Base-by-base conservation (phyloP, 2,329 filamentous ascomycete genomes). In the Scytalidium sp. region DNA sequence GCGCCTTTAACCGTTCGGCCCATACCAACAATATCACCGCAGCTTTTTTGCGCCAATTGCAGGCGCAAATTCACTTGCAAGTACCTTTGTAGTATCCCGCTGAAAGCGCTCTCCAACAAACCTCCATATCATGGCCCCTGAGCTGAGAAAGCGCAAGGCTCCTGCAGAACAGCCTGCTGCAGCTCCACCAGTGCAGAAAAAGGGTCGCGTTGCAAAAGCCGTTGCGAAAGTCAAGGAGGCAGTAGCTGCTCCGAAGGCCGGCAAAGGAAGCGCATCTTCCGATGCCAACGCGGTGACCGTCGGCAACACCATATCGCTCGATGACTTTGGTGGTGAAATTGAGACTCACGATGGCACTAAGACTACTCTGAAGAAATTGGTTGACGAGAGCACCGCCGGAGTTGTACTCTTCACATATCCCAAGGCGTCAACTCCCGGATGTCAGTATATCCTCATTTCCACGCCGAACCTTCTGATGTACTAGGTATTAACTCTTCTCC, bases 391-490 rank as follows among this genome's bases (percentile, higher is more conserved):
- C 79, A 85, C 89, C 72, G 78, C 81, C 29, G 94, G 93, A 21
- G 87, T 97, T 41, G 90, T 96, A 27, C 74, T 97, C 23, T 97
- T 99, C 70, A 97, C 92, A 25, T 97, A 97, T 66, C 94, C 94
- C 51, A 95, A 88, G 73, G 94, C 94, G 11, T 94, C 88, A 22
- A 99, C 94, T 19, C 90, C 90, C 32, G 93, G 93, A 55, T 97
- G 93, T 96, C 83, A 81, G 90, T 74, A 49, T 69, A 2, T 20
- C 11, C 19, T 21, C 9, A 23, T n/a, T 3, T 32, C 20, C 19
- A 44, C n/a, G 19, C 23, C n/a, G 13, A 41, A 25, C 20, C 43
- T 46, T 32, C 29, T 19, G 20, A 23, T 2, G n/a, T n/a, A 21
- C 29, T 49, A 43, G 40, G 17, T 42, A 51, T 41, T 50, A 42